Percentiles rank a stretch among this genome's conserved stretches.
Evolutionary conservation across 2,329 filamentous ascomycete genomes (phyloP).

Genomic region (Onygenales sp.): DNA sequence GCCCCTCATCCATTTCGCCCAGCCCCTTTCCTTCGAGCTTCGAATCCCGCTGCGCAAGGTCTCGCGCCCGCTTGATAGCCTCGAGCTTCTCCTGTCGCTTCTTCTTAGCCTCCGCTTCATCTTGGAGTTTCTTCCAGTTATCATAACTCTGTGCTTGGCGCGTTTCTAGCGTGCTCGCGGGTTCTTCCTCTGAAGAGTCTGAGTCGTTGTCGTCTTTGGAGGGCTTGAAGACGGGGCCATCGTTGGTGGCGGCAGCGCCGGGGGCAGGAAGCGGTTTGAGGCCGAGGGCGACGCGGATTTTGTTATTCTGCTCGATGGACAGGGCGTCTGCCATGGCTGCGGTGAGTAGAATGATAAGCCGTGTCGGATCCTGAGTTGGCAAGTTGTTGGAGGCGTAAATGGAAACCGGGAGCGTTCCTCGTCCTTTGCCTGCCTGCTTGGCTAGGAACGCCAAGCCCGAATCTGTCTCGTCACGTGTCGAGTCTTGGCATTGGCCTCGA

Average conservation of each 20-base stretch:
- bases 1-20: constrained; percentile 61
- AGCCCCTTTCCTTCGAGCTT: constrained; percentile 75
- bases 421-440: not conserved
- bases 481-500: too few relatives aligned
- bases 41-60: constrained; percentile 65
- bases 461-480: too few relatives aligned
- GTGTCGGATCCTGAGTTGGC: too few relatives aligned
- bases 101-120: constrained; percentile 62
- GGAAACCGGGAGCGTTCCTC: not conserved
- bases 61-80: constrained; percentile 77
- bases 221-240: constrained; percentile 49
- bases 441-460: too few relatives aligned
- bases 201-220: constrained; percentile 38
- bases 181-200: constrained; percentile 48
- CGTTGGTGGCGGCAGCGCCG: constrained; percentile 38
- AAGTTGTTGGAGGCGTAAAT: not conserved
- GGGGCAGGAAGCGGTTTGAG: constrained; percentile 83
- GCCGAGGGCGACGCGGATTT: constrained; percentile 78
- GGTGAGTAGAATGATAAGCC: too few relatives aligned
- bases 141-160: constrained; percentile 33
- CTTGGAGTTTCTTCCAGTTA: constrained; percentile 51
- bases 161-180: constrained; percentile 73
- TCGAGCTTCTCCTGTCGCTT: constrained; percentile 72
- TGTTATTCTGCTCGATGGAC: constrained; percentile 87
- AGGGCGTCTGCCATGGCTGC: constrained; percentile 44